Base-by-base conservation (phyloP, 805 yeast genomes). In the Priceomyces fermenticarens region DNA sequence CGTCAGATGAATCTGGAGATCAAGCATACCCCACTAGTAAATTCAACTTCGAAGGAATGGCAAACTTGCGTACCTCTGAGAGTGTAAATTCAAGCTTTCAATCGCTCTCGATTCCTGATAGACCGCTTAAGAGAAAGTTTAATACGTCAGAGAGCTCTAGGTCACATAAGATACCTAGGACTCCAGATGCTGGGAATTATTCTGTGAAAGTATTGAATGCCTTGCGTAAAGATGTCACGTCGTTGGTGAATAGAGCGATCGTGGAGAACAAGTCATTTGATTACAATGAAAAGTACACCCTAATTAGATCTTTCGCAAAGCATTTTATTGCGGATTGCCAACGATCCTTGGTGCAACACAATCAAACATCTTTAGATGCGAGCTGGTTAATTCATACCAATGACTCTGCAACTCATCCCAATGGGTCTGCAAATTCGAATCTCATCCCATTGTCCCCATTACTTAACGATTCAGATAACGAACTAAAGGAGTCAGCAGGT, bases 381-480 rank as follows among this genome's bases (percentile, higher is more conserved):
- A 42, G 36, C 26, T 48, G 50, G 51, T 33, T 47, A n/a, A 25
- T 34, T 3, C 38, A 35, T 28, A 34, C 42, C 7, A 38, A 16
- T 17, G n/a, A 36, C 14, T 15, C 41, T 11, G 40, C 23, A 15
- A 30, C 17, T 16, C 30, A 27, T 26, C 28, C 40, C 3, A 33
- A 38, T 26, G n/a, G 44, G 11, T 23, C 17, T 25, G 29, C 45
- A 4, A 46, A 33, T 15, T 26, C 56, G 14, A 55, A 55, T 46
- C 36, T 55, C n/a, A 61, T 61, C 15, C 65, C 66, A 3, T 48
- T 61, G 23, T 58, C 62, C 13, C 65, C 65, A 10, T 45, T 61
- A 12, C 43, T 61, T 12, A 61, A 61, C 38, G 65, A 58, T 35
- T 39, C 49, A 8, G 62, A 57, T 15, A 36, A 46, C 2, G 63